Evolutionary conservation across 768 basidiomycete species (phyloP), one percentile per base, ranked within the genome.

Genomic region (Vararia minispora): DNA sequence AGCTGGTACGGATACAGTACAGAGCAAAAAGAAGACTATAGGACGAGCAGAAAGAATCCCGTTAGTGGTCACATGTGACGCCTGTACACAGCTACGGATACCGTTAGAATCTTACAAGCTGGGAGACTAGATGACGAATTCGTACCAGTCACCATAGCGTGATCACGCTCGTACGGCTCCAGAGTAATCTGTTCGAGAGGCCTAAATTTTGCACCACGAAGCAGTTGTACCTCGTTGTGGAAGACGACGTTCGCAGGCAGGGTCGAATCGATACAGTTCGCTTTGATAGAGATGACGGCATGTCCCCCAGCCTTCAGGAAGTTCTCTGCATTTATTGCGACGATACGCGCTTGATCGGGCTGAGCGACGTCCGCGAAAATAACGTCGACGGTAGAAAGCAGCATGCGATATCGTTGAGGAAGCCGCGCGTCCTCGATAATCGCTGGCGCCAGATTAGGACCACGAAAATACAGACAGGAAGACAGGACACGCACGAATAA

Each of bases 351-450:
- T 64, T 99, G 95, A 63, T 99, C 92, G 30, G 94, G 94, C 57
- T 99, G 95, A 1, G 95, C 95, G 34, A 99, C 79, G 60, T 99
- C 95, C 40, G 95, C 91, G 52, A 99, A 99, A 57, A 99, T 84
- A 46, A 94, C 91, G 51, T 99, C 95, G 40, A 98, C 94, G 38
- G 88, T 73, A 37, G 89, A 83, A 43, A 99, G 66, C 21, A 98
- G 79, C 85, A 98, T 97, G 49, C 94, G 80, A 69, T 99, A 98
- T 65, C 80, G 87, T 66, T 89, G 87, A 11, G 95, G 95, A 56
- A 89, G 66, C 45, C 95, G 90, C 17, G 95, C 95, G 54, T 99
- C 95, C 60, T 98, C 95, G 34, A 99, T 73, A 56, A 99, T 99
- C 28, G 94, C 86, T 90, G 37, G 4, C 48, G 16, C 35, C 40